Conservation (phyloP, 2,329 filamentous ascomycete genomes). For the Clarireedia hainanense region DNA sequence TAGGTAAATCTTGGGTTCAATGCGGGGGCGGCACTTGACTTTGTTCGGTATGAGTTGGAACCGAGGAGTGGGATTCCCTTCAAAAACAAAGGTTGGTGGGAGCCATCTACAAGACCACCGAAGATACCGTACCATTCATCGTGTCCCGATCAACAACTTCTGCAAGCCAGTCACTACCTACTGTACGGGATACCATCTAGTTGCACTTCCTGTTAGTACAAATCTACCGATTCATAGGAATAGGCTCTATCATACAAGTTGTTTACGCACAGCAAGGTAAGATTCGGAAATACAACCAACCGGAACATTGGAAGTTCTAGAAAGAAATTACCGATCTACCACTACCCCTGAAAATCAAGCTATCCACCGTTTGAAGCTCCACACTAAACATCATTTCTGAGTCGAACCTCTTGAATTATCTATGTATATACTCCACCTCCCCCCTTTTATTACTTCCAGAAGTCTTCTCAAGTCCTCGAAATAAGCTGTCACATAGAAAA, state of each 20-base stretch:
- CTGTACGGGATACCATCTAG: too few species aligned
- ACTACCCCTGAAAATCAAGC: not conserved
- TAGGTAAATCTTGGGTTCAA: slow-evolving; percentile 6
- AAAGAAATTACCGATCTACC: slow-evolving; percentile 7
- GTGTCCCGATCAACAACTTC: too few species aligned
- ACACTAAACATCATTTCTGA: not conserved
- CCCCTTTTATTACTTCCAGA: too few species aligned
- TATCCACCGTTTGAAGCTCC: not conserved
- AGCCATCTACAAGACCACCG: too few species aligned
- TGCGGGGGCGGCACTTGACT: slow-evolving; percentile 4
- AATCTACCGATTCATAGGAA: too few species aligned
- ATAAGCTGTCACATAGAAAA: too few species aligned
- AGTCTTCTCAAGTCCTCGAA: too few species aligned
- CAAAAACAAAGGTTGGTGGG: too few species aligned
- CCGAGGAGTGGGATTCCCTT: slow-evolving; percentile 2
- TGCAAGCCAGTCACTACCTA: too few species aligned
- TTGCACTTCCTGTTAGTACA: too few species aligned
- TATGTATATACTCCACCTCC: not conserved
- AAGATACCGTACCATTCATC: too few species aligned
- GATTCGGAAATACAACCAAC: not conserved
- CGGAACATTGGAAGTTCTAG: slow-evolving; percentile 1
- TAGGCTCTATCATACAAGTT: not conserved
- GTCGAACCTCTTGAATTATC: not conserved
- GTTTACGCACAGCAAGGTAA: not conserved
- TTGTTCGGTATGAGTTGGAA: not conserved